Evolutionary conservation across 73 alveolate species (phyloP), one percentile per base, ranked within the genome.

Genomic region (Uronychia setigera): DNA sequence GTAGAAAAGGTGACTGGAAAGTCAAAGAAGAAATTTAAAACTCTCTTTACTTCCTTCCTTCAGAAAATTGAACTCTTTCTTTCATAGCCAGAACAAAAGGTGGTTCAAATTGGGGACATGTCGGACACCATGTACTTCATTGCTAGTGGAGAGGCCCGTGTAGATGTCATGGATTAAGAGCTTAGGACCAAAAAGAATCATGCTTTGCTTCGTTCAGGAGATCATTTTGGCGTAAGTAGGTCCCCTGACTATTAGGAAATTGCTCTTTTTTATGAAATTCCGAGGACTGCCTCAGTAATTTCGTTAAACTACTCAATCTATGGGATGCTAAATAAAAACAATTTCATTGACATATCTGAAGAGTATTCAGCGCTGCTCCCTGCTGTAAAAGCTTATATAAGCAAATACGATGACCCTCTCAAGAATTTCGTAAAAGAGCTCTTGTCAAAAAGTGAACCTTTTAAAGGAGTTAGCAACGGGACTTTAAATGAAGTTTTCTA

Each of bases 401-500:
- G 1, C 32, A 59, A 34, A 60, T 80, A 87, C 79, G 80, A 87
- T 67, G 93, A 87, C 58, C 77, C 79, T 32, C 35, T 88, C 78
- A 83, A 82, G 82, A 77, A 27, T 26, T 88, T 88, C 35, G 28
- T 82, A 32, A 83, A 59, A 80, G 76, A 77, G 33, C 28, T 81
- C 28, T 30, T 88, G 26, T 32, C 59, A 1, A 83, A 79, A 35
- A 29, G 82, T 9, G 78, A n/a, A 1, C 78, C 31, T 74, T 83
- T 88, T 80, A 29, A 83, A 59, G 91, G 81, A 27, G 32, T 88
- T 46, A 46, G 85, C 14, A 80, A 83, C n/a, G 88, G 78, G 19
- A 88, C 94, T 25, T 29, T 88, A 1, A 82, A 80, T 83, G 94
- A 88, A 35, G 81, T 83, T 1, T 31, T 82, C 35, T 88, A 77